Evolutionary conservation across 768 basidiomycete genomes (phyloP), one percentile per base, ranked within the genome.

Genomic region (Russula emetica): DNA sequence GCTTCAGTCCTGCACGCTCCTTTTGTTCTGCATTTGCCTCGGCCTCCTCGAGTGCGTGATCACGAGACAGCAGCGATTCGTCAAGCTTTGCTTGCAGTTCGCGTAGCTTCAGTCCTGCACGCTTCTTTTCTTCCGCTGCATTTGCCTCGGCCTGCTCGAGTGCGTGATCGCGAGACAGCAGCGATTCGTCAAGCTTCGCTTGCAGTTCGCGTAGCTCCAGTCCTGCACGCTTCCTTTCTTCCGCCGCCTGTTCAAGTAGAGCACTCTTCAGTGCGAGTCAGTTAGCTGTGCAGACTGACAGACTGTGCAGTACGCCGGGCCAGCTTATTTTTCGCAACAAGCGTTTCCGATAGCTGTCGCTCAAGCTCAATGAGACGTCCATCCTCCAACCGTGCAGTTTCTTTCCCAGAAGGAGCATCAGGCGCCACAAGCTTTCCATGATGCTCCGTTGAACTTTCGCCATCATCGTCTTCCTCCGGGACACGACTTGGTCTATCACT

Each of bases 191-290:
- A n/a, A 92, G 30, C 30, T 30, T 30, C 30, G 5, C 30, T 30
- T 30, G 30, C 30, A 30, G 30, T 30, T 30, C 30, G n/a, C n/a
- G n/a, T n/a, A n/a, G 34, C 34, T 34, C 34, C 34, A 11, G 11
- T 11, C 10, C 34, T 34, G 34, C 34, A 11, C 34, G 34, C 34
- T 11, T 34, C 34, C 2, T 34, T 34, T 1, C 34, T 34, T 34
- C 10, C 34, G 34, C 34, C 34, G 34, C 34, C 64, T 94, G 87
- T 63, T 90, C 85, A 55, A 82, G 85, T 14, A 94, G 77, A 16
- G 83, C 84, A n/a, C 85, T 86, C 70, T 94, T 89, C 53, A 88
- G 73, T 3, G 85, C 81, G 24, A 92, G 76, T 93, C 90, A 63
- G 73, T 80, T 16, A 94, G 78, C 70, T 92, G 89, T 42, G 78